phyloP scores from a whole-genome alignment of 768 basidiomycete genomes.

The Rhodocollybia butyracea region DNA sequence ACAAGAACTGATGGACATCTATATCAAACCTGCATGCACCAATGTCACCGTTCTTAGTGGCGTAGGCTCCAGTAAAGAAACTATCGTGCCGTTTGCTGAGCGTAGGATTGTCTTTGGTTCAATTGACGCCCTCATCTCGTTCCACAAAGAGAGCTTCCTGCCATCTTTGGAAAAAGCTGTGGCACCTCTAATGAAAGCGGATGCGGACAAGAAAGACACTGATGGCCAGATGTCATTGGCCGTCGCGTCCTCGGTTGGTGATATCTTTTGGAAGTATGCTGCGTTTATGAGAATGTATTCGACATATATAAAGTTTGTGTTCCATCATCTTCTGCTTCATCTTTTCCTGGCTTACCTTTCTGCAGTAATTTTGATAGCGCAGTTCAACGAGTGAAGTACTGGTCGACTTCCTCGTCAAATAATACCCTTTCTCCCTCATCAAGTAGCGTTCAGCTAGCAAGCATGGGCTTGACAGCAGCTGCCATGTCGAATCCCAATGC shows the following conservation, averaged over 20 bases:
- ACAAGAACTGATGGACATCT: constrained; percentile 91
- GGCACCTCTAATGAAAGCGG: constrained; percentile 56
- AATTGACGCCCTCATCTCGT: constrained; percentile 84
- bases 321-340: constrained; percentile 4
- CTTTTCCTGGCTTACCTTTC: constrained; percentile 7
- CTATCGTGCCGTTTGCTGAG: constrained; percentile 80
- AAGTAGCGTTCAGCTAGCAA: constrained; percentile 59
- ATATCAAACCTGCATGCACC: constrained; percentile 80
- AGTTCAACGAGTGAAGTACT: constrained; percentile 81
- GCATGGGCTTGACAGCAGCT: constrained; percentile 56
- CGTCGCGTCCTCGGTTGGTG: constrained; percentile 79
- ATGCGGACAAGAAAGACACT: constrained; percentile 50
- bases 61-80: constrained; percentile 74
- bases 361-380: constrained; percentile 92
- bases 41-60: constrained; percentile 68
- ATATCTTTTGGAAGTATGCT: constrained; percentile 89
- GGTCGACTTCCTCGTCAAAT: constrained; percentile 57
- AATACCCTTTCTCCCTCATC: constrained; percentile 54
- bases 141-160: constrained; percentile 91
- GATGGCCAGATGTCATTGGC: constrained; percentile 72
- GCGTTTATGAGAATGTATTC: constrained; percentile 99
- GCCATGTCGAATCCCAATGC: constrained; percentile 43
- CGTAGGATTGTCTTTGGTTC: constrained; percentile 91
- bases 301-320: constrained; percentile 89
- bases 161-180: constrained; percentile 84